phyloP scores from a whole-genome alignment of 23 red algal genomes.

The Gracilariopsis chorda region DNA sequence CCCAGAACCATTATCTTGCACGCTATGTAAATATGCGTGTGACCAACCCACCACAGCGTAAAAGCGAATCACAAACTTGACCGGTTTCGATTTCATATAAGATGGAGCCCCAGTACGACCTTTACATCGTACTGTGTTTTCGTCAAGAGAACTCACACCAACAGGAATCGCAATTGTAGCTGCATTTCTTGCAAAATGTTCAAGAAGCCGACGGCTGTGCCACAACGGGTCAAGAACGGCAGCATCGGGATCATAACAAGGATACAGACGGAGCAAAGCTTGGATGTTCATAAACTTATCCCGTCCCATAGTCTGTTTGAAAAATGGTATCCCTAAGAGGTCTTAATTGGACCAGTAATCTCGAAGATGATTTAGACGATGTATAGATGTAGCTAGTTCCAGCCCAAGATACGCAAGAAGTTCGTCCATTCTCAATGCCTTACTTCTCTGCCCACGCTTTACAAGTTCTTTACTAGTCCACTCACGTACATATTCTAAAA shows the following conservation, averaged over 20 bases:
- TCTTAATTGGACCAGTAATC: not conserved
- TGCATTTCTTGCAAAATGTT: conserved; percentile 16
- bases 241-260: not conserved
- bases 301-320: not conserved
- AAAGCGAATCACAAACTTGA: conserved; percentile 5
- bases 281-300: not conserved
- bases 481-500: not conserved
- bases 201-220: not conserved
- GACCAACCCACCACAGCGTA: not conserved
- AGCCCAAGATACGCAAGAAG: not conserved
- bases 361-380: not conserved
- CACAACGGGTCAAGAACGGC: not conserved
- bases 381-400: not conserved
- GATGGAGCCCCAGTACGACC: not conserved
- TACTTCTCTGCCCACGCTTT: not conserved
- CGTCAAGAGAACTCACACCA: not conserved
- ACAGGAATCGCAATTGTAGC: not conserved
- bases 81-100: conserved; percentile 15
- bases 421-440: not conserved
- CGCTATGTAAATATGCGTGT: not conserved
- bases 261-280: not conserved
- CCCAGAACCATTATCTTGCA: not conserved
- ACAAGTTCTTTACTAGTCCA: not conserved
- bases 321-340: not conserved
- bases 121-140: not conserved